Conservation (phyloP, 352 stramenopile genomes). For the Phytophthora cryptogea region DNA sequence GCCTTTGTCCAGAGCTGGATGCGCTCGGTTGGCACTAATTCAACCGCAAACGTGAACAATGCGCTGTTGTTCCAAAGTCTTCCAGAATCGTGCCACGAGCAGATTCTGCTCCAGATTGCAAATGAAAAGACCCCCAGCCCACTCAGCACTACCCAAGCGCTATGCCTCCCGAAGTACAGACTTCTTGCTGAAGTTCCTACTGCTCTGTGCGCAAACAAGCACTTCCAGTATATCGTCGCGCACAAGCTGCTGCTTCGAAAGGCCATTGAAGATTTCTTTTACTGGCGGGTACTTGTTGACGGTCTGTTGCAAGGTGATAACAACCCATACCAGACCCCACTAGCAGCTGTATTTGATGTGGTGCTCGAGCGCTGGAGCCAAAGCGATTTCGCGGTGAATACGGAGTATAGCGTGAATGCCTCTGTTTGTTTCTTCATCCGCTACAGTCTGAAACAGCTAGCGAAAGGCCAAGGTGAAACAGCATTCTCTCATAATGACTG, state of each 20-base stretch:
- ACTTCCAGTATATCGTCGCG: conserved; percentile 67
- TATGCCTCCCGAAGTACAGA: conserved; percentile 49
- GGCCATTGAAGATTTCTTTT: conserved; percentile 49
- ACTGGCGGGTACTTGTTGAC: conserved; percentile 57
- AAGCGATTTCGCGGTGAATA: conserved; percentile 48
- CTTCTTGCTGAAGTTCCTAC: conserved; percentile 50
- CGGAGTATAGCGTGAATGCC: conserved; percentile 58
- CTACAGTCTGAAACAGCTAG: conserved; percentile 50
- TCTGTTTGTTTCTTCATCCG: conserved; percentile 73
- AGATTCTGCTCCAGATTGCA: conserved; percentile 52
- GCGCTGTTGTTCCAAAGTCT: conserved; percentile 55
- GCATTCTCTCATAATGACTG: conserved; percentile 51
- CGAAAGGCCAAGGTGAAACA: conserved; percentile 8
- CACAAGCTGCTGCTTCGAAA: conserved; percentile 68
- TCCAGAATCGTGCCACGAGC: conserved; percentile 52
- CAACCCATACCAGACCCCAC: conserved; percentile 22
- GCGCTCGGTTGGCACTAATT: conserved; percentile 23
- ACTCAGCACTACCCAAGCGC: conserved; percentile 15
- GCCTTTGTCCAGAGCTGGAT: conserved; percentile 57
- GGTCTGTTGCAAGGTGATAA: conserved; percentile 22
- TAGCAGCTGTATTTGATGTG: conserved; percentile 60
- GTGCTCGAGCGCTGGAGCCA: conserved; percentile 65
- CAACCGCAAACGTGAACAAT: conserved; percentile 18
- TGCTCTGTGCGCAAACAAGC: conserved; percentile 41
- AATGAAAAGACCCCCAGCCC: conserved; percentile 15